A percentile compares a stretch with the other conserved stretches of the same genome.
These are phyloP conservation scores for Pterocarpus santalinus DNA, from an alignment of 306 rosid genomes.

Conservation along the genomic window DNA sequence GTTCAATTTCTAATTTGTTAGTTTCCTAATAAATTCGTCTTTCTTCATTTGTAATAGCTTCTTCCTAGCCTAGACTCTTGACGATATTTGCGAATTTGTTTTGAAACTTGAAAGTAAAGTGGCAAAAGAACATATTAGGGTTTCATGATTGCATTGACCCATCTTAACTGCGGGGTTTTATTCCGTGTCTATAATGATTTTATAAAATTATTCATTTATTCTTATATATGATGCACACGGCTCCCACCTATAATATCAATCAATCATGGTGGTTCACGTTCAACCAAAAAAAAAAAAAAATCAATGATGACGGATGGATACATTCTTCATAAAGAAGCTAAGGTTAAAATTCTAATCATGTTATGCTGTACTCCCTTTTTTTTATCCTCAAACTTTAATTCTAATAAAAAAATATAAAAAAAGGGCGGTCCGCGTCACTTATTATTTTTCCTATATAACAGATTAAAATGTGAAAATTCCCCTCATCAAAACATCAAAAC, in stretches of 20 bases:
- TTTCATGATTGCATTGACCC: slow-evolving; percentile 34
- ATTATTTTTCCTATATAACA: too few species aligned
- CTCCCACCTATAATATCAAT: slow-evolving; percentile 40
- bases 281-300: too few species aligned
- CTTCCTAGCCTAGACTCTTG: neutral
- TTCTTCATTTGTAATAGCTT: neutral
- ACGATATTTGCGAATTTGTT: neutral
- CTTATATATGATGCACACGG: slow-evolving; percentile 18
- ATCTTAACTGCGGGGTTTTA: neutral
- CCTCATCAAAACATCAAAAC: too few species aligned
- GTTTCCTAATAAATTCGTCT: neutral
- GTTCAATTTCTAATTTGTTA: neutral
- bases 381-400: too few species aligned
- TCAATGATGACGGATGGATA: neutral
- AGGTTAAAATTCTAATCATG: slow-evolving; percentile 38
- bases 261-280: neutral
- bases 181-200: slow-evolving; percentile 7
- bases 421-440: too few species aligned
- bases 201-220: neutral
- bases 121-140: neutral
- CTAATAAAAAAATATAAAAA: too few species aligned
- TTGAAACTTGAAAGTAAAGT: neutral
- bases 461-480: too few species aligned
- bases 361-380: slow-evolving; percentile 39
- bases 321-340: slow-evolving; percentile 23